Evolutionary conservation across 2,329 filamentous ascomycete genomes (phyloP).

Genomic region (Coniella vitis): DNA sequence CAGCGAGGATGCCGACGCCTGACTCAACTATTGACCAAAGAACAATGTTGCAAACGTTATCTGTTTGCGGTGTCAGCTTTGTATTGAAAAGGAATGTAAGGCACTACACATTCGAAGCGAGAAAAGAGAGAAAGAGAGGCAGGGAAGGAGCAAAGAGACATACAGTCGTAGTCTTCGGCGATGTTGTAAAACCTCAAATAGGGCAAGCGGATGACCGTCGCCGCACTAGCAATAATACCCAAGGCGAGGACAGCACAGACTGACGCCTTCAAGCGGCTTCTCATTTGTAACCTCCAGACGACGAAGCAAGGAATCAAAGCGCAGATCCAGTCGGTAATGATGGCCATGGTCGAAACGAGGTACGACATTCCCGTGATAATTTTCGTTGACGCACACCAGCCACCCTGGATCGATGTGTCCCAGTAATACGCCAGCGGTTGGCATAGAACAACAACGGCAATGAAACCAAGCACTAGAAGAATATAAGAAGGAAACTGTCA

Average conservation of each 20-base stretch:
- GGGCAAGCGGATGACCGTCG: constrained; percentile 4
- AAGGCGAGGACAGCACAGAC: constrained; percentile 8
- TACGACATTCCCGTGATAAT: constrained; percentile 5
- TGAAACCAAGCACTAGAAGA: constrained; percentile 1
- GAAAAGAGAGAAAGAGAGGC: not conserved
- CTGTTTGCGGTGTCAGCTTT: too few relatives aligned
- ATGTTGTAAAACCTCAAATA: constrained; percentile 2
- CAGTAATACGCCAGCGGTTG: constrained; percentile 1
- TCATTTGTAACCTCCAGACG: constrained; percentile 7
- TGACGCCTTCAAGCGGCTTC: constrained; percentile 1
- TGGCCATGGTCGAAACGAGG: not conserved
- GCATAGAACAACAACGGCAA: constrained; percentile 4
- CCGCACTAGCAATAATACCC: constrained; percentile 5
- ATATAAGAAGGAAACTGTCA: too few relatives aligned
- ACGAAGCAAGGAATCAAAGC: constrained; percentile 5
- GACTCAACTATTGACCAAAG: constrained; percentile 9
- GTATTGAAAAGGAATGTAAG: too few relatives aligned
- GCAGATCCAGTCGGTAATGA: constrained; percentile 8
- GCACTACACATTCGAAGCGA: not conserved
- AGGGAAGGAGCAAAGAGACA: not conserved
- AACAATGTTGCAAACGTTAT: constrained; percentile 6
- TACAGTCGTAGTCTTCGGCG: constrained; percentile 2
- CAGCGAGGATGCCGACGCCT: constrained; percentile 4
- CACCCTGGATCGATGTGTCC: not conserved
- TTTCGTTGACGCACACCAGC: constrained; percentile 2